Evolutionary conservation across 163 green algal species (phyloP).

Genomic region (Picocystis sp.): DNA sequence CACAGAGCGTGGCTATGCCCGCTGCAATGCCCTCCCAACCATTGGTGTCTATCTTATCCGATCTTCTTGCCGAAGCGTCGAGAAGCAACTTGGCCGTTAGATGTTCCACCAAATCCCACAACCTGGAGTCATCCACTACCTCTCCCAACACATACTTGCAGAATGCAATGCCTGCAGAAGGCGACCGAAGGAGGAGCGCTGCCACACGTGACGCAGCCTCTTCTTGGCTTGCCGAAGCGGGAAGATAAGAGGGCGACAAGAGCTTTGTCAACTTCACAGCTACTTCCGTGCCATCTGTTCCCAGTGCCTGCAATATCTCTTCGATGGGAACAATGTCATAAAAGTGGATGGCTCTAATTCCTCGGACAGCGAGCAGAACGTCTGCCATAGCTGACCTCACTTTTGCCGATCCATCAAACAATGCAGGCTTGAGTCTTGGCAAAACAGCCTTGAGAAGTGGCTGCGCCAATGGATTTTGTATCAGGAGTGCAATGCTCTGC

Average conservation of each 20-base stretch:
- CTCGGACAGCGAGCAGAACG: conserved; percentile 34
- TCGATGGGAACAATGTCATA: conserved; percentile 41
- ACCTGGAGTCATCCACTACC: no score
- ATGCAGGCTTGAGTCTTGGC: conserved; percentile 29
- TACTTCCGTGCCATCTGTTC: conserved; percentile 18
- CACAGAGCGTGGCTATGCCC: no score
- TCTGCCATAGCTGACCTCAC: conserved; percentile 39
- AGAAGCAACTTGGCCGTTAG: no score
- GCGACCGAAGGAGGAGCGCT: conserved; percentile 29
- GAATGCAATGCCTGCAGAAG: conserved; percentile 30
- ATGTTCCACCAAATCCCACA: no score
- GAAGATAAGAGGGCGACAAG: conserved; percentile 48
- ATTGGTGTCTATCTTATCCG: no score
- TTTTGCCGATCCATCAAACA: conserved; percentile 28
- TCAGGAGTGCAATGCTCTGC: conserved; percentile 31
- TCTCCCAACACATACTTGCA: conserved; percentile 27
- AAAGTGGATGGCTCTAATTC: conserved; percentile 33
- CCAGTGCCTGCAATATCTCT: conserved; percentile 38
- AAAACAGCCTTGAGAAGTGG: conserved; percentile 48
- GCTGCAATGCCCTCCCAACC: no score
- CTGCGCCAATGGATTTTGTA: conserved; percentile 48
- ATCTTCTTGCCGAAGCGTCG: no score
- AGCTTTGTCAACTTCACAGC: conserved; percentile 28
- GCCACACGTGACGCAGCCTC: conserved; percentile 31
- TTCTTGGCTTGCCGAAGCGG: conserved; percentile 12